Conservation (phyloP, 345 rosid genomes). For the Melaleuca quinquenervia region DNA sequence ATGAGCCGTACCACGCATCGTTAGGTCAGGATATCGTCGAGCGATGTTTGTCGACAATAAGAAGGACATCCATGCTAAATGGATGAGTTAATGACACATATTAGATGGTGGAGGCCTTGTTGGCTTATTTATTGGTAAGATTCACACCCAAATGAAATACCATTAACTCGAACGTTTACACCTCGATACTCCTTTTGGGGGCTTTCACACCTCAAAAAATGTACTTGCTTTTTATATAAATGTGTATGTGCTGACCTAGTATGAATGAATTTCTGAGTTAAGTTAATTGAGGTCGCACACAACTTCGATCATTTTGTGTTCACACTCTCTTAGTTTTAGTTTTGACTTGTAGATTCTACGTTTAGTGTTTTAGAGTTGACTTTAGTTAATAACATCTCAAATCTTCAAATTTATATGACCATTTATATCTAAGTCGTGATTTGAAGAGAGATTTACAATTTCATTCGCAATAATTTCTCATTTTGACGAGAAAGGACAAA, state of each 20-base stretch:
- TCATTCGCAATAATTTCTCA: not conserved
- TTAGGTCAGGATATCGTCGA: accelerated
- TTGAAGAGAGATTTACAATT: not conserved
- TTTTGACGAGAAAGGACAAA: not conserved
- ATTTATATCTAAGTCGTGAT: not conserved
- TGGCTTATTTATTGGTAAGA: not conserved
- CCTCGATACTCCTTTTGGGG: not conserved
- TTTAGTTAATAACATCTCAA: not conserved
- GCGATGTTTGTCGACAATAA: not conserved
- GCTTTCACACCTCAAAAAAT: too few species aligned
- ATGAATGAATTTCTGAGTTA: not conserved
- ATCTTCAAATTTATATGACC: not conserved
- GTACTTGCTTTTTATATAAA: not conserved
- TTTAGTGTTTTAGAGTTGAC: not conserved
- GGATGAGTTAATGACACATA: not conserved
- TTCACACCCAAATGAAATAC: not conserved
- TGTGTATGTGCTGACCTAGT: not conserved
- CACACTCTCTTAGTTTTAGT: not conserved
- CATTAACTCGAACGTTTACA: not conserved
- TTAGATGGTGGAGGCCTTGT: not conserved
- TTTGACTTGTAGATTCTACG: not conserved
- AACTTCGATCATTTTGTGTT: not conserved
- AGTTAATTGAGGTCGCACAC: not conserved
- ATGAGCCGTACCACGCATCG: not conserved
- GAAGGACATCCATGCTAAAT: not conserved